Base-by-base conservation (phyloP, 108 stramenopile species). In the Cyclotella cryptica region DNA sequence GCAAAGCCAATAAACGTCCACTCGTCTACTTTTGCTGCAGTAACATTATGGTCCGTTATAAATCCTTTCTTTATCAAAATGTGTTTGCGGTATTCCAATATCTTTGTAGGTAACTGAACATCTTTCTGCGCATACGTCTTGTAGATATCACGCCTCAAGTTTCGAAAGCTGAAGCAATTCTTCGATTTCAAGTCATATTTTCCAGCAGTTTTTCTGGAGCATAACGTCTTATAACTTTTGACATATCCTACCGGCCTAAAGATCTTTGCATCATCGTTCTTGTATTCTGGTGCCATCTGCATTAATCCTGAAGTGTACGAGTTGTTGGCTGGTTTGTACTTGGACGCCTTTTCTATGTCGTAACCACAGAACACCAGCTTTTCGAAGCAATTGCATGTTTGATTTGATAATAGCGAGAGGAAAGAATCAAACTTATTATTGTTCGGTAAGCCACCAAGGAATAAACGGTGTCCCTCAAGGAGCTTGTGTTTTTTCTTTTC, bases 281-380 rank as follows among this genome's bases (percentile, higher is more conserved):
- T 61, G 30, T 35, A 61, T 39, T 61, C 60, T 65, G 42, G 19
- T 19, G 64, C 9, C 43, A 65, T 17, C 1, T 6, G 13, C 1
- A 19, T 17, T 13, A n/a, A 61, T 22, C 21, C 44, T 21, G 19
- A 26, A 17, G 44, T 24, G 43, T n/a, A 65, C 0, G 24, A 29
- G 6, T 26, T 43, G 21, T 45, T 65, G 8, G 13, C 19, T 24
- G 64, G 65, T 52, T 52, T 18, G 21, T 65, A 43, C 19, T 17
- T 22, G 5, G 44, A 44, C 28, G 26, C 71, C 43, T 41, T 22
- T 30, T 66, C 45, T n/a, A 76, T 17, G 21, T 68, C 46, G 55
- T 84, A 84, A 1, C 84, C 84, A 54, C 84, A 84, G 70, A 84
- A 84, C n/a, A 84, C 29, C 0, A 80, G 43, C 63, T 77, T 84